phyloP scores from a whole-genome alignment of 352 stramenopile species.

The Globisporangium spiculum region DNA sequence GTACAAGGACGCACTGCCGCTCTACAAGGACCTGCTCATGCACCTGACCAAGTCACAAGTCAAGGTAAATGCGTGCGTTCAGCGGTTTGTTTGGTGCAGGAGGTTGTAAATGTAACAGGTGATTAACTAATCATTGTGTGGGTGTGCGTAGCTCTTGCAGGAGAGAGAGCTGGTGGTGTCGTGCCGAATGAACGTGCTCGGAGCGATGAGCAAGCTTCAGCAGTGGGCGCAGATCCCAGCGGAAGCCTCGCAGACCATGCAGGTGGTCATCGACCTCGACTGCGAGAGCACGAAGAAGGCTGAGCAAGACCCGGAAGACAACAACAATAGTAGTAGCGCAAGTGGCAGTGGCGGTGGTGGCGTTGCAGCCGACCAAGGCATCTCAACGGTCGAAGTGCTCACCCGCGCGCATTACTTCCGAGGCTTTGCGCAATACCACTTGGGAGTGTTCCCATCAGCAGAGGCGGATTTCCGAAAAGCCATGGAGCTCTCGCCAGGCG shows the following conservation, averaged over 20 bases:
- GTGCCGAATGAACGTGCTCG: constrained; percentile 68
- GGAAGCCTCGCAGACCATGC: constrained; percentile 46
- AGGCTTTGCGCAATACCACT: constrained; percentile 48
- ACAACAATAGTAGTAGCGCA: constrained; percentile 5
- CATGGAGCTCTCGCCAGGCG: constrained; percentile 47
- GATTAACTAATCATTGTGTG: background rate
- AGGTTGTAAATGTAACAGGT: background rate
- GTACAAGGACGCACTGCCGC: constrained; percentile 46
- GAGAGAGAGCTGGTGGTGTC: constrained; percentile 62
- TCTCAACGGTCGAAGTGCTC: constrained; percentile 22
- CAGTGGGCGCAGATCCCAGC: constrained; percentile 45
- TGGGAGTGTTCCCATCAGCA: constrained; percentile 34
- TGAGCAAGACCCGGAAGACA: constrained; percentile 4
- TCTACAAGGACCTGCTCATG: constrained; percentile 74
- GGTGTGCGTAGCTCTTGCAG: constrained; percentile 32
- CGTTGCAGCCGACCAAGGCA: background rate
- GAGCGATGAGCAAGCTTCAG: constrained; percentile 52
- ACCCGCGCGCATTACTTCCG: constrained; percentile 61
- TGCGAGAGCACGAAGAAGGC: constrained; percentile 19
- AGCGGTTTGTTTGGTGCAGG: background rate
- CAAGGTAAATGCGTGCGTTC: constrained; percentile 22
- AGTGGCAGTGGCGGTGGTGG: background rate
- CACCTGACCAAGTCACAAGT: constrained; percentile 68
- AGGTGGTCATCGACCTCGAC: constrained; percentile 44
- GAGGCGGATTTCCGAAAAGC: constrained; percentile 53